Evolutionary conservation across 2,329 filamentous ascomycete species (phyloP).

Genomic region (Dactylellina parvicollis): DNA sequence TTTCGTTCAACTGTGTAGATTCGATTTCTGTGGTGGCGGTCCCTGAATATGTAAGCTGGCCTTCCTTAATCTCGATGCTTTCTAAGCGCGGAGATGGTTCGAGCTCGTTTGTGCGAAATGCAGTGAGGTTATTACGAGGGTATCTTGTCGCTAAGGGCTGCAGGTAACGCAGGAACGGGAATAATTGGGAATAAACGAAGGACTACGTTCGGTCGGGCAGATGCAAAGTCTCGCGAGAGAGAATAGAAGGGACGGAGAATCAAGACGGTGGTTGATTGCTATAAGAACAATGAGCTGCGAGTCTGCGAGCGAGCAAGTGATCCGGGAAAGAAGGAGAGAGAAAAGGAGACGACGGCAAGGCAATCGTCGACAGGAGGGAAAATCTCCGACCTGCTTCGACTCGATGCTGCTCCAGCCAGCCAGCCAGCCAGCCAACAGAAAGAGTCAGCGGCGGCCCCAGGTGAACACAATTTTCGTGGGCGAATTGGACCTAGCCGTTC

Average conservation of each 20-base stretch:
- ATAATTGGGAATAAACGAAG: slow-evolving; percentile 37
- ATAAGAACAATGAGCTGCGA: slow-evolving; percentile 32
- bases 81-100: slow-evolving; percentile 40
- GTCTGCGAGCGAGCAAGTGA: slow-evolving; percentile 26
- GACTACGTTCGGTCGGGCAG: slow-evolving; percentile 51
- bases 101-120: slow-evolving; percentile 2
- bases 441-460: too few relatives aligned
- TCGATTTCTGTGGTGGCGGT: slow-evolving; percentile 12
- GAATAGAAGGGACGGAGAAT: slow-evolving; percentile 1
- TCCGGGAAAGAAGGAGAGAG: slow-evolving; percentile 6
- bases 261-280: neutral
- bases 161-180: slow-evolving; percentile 46
- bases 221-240: slow-evolving; percentile 28
- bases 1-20: slow-evolving; percentile 4
- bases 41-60: neutral
- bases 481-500: slow-evolving; percentile 48
- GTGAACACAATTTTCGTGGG: slow-evolving; percentile 7
- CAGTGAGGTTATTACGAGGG: slow-evolving; percentile 27
- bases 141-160: slow-evolving; percentile 29
- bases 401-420: slow-evolving; percentile 13
- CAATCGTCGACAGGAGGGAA: slow-evolving; percentile 50
- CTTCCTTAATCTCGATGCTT: slow-evolving; percentile 19
- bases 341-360: slow-evolving; percentile 34
- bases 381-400: slow-evolving; percentile 50
- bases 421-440: slow-evolving; percentile 27